Evolutionary conservation across 2,329 filamentous ascomycete genomes (phyloP).

Genomic region (Aspergillus terreus): DNA sequence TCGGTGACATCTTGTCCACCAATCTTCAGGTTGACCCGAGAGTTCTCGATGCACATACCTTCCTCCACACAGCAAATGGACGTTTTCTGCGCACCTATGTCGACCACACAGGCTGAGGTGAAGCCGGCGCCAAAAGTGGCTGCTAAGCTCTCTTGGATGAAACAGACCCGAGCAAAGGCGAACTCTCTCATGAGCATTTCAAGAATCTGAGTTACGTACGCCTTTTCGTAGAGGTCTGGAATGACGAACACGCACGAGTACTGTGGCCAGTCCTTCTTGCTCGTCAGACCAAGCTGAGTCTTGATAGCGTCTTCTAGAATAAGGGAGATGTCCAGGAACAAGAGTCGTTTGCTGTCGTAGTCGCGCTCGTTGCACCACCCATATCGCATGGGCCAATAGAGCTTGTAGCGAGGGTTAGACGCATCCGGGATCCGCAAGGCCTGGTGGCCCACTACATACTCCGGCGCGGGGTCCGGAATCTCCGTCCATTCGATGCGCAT

Average conservation of each 20-base stretch:
- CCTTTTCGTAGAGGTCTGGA: slow-evolving; percentile 93
- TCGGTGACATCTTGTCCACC: slow-evolving; percentile 91
- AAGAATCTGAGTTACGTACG: slow-evolving; percentile 79
- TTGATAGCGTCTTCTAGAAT: slow-evolving; percentile 83
- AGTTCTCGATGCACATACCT: slow-evolving; percentile 90
- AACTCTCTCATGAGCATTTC: slow-evolving; percentile 86
- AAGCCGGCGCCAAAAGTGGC: slow-evolving; percentile 94
- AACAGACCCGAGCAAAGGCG: slow-evolving; percentile 82
- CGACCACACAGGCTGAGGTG: slow-evolving; percentile 89
- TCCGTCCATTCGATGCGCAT: slow-evolving; percentile 96
- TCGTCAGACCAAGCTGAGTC: slow-evolving; percentile 73
- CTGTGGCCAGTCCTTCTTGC: slow-evolving; percentile 76
- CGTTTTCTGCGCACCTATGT: slow-evolving; percentile 95
- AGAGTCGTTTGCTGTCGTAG: slow-evolving; percentile 72
- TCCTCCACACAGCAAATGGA: slow-evolving; percentile 97
- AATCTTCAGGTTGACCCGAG: slow-evolving; percentile 89
- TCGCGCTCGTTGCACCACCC: slow-evolving; percentile 90
- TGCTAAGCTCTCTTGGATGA: slow-evolving; percentile 93
- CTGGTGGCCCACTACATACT: slow-evolving; percentile 76
- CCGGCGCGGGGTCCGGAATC: slow-evolving; percentile 61
- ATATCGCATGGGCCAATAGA: slow-evolving; percentile 86
- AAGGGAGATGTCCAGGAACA: slow-evolving; percentile 82
- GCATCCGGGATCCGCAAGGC: slow-evolving; percentile 85
- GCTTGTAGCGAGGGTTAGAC: slow-evolving; percentile 82
- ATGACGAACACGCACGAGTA: slow-evolving; percentile 98